Evolutionary conservation across 2,329 filamentous ascomycete genomes (phyloP), one percentile per base, ranked within the genome.

Genomic region (Phoma sp.): DNA sequence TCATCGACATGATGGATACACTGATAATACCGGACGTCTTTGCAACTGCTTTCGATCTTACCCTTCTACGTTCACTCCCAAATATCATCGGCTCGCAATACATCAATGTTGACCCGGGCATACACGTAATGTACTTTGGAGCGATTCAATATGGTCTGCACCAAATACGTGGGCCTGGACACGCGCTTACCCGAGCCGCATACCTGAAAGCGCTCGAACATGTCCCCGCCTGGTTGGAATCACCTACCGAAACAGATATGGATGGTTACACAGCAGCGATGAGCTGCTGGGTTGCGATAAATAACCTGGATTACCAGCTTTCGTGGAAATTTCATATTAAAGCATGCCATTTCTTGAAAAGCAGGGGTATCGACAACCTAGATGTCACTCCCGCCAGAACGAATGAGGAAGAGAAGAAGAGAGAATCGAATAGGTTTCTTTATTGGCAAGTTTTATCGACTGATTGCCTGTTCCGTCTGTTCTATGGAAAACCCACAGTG

Each of bases 301-400:
- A 52, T 28, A 64, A 66, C 33, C 64, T 68, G 11, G 66, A 72
- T 20, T 69, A 68, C 33, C 66, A 68, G 29, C 50, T 70, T 6
- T 60, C 64, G 2, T 72, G 67, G 65, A 66, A 65, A 18, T 68
- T 72, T 18, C 68, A 72, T 42, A 58, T 60, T 51, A 69, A 69
- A 39, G 51, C 62, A 1, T 72, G 64, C 42, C 64, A 68, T 1
- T 64, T 54, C 21, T 17, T 69, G 3, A 68, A 64, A 32, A 43
- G 45, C 15, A 58, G 40, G 14, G 59, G 59, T 7, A 58, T 67
- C 23, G 62, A 69, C 40, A 52, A 56, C 3, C 42, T 72, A n/a
- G 67, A 71, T 32, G 38, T 37, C 3, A 23, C 43, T 1, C 65
- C 62, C 7, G 57, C 65, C 26, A 59, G 37, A 17, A 63, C 64